phyloP scores from a whole-genome alignment of 2,329 filamentous ascomycete genomes.

The Knufia petricola region DNA sequence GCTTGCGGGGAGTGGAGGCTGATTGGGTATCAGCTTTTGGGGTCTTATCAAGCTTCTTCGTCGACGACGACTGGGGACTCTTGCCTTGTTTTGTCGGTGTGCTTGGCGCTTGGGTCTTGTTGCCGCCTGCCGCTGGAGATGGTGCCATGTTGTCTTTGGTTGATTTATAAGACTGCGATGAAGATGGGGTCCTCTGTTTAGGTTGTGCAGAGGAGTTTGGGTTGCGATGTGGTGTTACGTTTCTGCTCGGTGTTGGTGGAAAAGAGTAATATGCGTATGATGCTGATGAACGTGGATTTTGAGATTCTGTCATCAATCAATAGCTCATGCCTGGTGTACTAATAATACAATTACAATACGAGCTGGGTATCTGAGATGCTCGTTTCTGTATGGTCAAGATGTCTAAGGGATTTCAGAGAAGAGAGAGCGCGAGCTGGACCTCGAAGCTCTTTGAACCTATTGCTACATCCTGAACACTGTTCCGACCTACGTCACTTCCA shows the following conservation, averaged over 20 bases:
- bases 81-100: constrained; percentile 26
- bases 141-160: constrained; percentile 22
- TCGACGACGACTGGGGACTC: constrained; percentile 21
- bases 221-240: not conserved
- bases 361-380: not conserved
- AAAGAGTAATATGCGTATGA: constrained; percentile 24
- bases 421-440: not conserved
- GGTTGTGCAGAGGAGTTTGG: not conserved
- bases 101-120: constrained; percentile 18
- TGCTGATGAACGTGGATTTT: constrained; percentile 20
- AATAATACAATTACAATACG: constrained; percentile 2
- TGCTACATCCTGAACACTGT: not conserved
- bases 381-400: no score
- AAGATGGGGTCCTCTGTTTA: constrained; percentile 6
- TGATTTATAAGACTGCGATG: constrained; percentile 18
- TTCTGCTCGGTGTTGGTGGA: constrained; percentile 12
- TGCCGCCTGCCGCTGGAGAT: constrained; percentile 18
- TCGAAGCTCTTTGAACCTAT: constrained; percentile 1
- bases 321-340: constrained; percentile 4
- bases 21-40: constrained; percentile 12
- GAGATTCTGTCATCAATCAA: constrained; percentile 8
- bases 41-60: constrained; percentile 19
- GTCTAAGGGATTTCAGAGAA: not conserved
- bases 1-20: constrained; percentile 15
- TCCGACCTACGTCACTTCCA: constrained; percentile 10